Percentiles rank a stretch among this genome's conserved stretches.
These are phyloP conservation scores for Bocquillonia castaneifolia DNA, from an alignment of 441 rosid species.

Conservation along the genomic window DNA sequence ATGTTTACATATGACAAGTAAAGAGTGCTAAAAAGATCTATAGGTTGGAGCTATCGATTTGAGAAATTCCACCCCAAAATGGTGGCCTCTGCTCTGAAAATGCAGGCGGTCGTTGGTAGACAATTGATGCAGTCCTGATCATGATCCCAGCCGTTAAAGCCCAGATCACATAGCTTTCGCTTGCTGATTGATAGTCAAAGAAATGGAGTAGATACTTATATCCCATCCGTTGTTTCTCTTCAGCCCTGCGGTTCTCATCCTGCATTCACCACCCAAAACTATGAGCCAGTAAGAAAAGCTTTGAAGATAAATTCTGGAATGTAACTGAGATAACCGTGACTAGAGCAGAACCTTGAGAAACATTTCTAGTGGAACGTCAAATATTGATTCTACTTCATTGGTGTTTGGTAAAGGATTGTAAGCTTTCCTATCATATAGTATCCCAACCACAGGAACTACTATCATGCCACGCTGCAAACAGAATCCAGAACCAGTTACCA, in stretches of 20 bases:
- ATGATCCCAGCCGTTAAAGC: constrained; percentile 66
- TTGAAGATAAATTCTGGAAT: constrained; percentile 3
- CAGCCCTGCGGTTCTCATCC: constrained; percentile 56
- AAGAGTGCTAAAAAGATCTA: constrained; percentile 6
- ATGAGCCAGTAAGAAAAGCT: not conserved
- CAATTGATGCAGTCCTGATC: constrained; percentile 53
- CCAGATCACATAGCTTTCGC: constrained; percentile 42
- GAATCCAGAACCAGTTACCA: not conserved
- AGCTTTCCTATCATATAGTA: constrained; percentile 39
- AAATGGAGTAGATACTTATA: constrained; percentile 47
- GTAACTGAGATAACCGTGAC: not conserved
- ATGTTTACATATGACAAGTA: not conserved
- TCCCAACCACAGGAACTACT: constrained; percentile 57
- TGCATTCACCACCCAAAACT: constrained; percentile 18
- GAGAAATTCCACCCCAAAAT: constrained; percentile 36
- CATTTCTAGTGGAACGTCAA: constrained; percentile 71
- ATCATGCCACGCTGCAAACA: constrained; percentile 36
- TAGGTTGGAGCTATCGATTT: constrained; percentile 7
- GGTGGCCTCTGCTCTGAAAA: constrained; percentile 53
- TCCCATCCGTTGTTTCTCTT: constrained; percentile 49
- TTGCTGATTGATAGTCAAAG: constrained; percentile 47
- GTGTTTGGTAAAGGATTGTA: constrained; percentile 44
- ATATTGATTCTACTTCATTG: constrained; percentile 62
- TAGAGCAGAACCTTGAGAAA: constrained; percentile 53
- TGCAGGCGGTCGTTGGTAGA: constrained; percentile 46